Conservation (phyloP, 208 protist genomes). For the Angomonas desouzai region DNA sequence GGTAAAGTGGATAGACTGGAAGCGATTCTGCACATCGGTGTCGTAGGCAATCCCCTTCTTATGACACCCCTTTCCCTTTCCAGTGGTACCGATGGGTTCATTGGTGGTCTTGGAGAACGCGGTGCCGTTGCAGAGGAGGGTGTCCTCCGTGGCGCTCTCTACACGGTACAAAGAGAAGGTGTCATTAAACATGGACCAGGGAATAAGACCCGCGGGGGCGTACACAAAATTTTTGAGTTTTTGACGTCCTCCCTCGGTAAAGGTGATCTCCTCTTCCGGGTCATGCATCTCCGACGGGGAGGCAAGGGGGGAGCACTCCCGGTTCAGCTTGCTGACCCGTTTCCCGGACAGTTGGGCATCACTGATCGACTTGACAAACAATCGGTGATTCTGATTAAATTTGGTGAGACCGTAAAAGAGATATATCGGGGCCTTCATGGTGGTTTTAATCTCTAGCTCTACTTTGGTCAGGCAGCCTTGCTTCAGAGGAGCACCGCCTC, state of each 20-base stretch:
- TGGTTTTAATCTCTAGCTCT: constrained; percentile 42
- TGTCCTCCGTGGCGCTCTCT: neutral
- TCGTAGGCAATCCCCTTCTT: constrained; percentile 95
- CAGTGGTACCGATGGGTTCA: constrained; percentile 26
- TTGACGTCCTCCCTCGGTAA: neutral
- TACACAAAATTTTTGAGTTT: constrained; percentile 81
- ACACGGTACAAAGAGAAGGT: constrained; percentile 65
- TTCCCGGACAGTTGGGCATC: constrained; percentile 71
- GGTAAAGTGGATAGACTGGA: constrained; percentile 53
- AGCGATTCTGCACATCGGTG: constrained; percentile 87
- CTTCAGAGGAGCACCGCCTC: constrained; percentile 25
- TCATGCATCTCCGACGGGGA: constrained; percentile 49
- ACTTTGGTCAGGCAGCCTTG: constrained; percentile 57
- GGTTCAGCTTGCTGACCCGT: constrained; percentile 17
- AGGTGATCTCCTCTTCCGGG: neutral
- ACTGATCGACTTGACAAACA: constrained; percentile 84
- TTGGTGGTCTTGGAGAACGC: constrained; percentile 71
- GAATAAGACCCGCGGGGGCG: constrained; percentile 95
- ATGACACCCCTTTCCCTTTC: constrained; percentile 33
- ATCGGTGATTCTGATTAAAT: constrained; percentile 98
- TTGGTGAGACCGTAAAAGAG: constrained; percentile 97
- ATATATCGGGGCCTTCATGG: constrained; percentile 91
- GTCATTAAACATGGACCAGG: constrained; percentile 98
- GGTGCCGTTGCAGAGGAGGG: constrained; percentile 71
- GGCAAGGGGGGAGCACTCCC: constrained; percentile 48